Percentiles rank a stretch among this genome's conserved stretches.
These are phyloP conservation scores for Phaeosphaeriaceae sp. DNA, from an alignment of 2,329 filamentous ascomycete genomes.

Conservation along the genomic window DNA sequence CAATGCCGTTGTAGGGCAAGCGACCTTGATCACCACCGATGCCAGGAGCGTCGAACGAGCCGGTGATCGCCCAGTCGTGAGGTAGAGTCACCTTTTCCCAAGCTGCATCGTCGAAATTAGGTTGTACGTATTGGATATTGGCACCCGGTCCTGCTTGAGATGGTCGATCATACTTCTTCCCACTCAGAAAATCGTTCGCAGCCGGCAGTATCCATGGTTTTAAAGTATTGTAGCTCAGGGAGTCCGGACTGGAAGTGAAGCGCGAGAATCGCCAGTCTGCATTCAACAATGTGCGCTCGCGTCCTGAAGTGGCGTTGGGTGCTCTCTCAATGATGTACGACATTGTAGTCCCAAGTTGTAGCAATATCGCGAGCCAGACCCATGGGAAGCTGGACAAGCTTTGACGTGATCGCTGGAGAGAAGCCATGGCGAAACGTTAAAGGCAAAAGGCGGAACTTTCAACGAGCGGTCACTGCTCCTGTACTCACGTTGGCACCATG, in stretches of 20 bases:
- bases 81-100: conserved; percentile 56
- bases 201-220: conserved; percentile 54
- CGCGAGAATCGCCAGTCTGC: conserved; percentile 51
- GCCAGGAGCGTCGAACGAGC: conserved; percentile 50
- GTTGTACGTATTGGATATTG: conserved; percentile 43
- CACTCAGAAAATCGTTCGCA: conserved; percentile 51
- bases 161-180: conserved; percentile 43
- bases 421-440: neutral
- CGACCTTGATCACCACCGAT: conserved; percentile 53
- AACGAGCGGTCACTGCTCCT: neutral
- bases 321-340: conserved; percentile 11
- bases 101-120: conserved; percentile 48
- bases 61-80: conserved; percentile 60
- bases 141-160: conserved; percentile 33
- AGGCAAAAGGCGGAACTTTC: neutral
- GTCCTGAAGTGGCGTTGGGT: conserved; percentile 10
- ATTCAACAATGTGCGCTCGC: conserved; percentile 45
- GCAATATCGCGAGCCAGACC: conserved; percentile 17
- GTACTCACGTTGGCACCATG: neutral
- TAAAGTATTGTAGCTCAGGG: conserved; percentile 45
- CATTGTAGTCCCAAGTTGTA: conserved; percentile 6
- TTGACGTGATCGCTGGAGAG: neutral
- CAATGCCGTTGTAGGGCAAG: conserved; percentile 61
- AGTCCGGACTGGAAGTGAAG: conserved; percentile 47
- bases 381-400: conserved; percentile 5